Conservation (phyloP, 768 basidiomycete genomes). For the Hericium rajendrae region DNA sequence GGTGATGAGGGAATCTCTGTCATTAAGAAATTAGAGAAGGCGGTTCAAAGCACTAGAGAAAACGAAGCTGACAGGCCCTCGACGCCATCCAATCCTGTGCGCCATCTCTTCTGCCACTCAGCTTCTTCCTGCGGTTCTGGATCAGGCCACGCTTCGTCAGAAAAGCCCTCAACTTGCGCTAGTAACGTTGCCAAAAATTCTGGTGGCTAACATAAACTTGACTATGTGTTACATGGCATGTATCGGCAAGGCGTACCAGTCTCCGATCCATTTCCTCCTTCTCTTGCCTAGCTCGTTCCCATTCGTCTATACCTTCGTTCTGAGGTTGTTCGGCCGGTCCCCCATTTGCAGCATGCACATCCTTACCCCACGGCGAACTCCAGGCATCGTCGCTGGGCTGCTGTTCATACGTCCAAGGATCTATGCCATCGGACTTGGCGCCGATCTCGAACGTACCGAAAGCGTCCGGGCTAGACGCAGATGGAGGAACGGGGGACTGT, state of each 20-base stretch:
- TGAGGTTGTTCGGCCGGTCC: too few species aligned
- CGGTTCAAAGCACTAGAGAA: background rate
- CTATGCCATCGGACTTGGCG: slow-evolving; percentile 20
- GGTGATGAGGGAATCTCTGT: slow-evolving; percentile 31
- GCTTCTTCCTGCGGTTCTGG: slow-evolving; percentile 9
- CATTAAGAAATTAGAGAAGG: background rate
- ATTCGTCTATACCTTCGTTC: slow-evolving; percentile 40
- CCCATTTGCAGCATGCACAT: too few species aligned
- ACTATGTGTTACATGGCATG: slow-evolving; percentile 5
- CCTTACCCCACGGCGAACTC: slow-evolving; percentile 22
- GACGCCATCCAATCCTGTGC: slow-evolving; percentile 37
- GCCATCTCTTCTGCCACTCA: slow-evolving; percentile 25
- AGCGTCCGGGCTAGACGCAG: slow-evolving; percentile 35
- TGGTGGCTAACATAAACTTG: slow-evolving; percentile 41
- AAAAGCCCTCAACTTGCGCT: slow-evolving; percentile 40
- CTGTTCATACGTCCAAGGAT: slow-evolving; percentile 24
- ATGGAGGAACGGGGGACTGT: slow-evolving; percentile 7
- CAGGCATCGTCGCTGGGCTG: slow-evolving; percentile 18
- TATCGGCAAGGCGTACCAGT: slow-evolving; percentile 41
- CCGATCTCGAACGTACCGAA: slow-evolving; percentile 55
- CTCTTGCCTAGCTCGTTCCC: slow-evolving; percentile 51
- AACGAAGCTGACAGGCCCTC: slow-evolving; percentile 47
- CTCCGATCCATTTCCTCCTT: slow-evolving; percentile 52
- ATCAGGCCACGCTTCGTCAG: slow-evolving; percentile 43
- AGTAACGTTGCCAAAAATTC: slow-evolving; percentile 53